phyloP scores from a whole-genome alignment of 495 filamentous ascomycete species.

The Penicillium chermesinum region DNA sequence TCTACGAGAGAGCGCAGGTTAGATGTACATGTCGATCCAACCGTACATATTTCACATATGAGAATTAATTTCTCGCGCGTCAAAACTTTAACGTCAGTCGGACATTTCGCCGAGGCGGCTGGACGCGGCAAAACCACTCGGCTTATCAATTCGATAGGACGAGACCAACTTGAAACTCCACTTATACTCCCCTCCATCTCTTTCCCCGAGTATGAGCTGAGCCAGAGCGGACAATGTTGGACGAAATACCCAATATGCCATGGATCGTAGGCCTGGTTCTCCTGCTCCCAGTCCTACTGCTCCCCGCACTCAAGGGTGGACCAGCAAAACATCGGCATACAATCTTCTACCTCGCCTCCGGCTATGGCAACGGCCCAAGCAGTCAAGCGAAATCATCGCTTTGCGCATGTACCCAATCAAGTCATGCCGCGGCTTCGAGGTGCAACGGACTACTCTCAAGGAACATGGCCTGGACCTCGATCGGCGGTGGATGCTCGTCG shows the following conservation, averaged over 20 bases:
- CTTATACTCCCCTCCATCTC: not conserved
- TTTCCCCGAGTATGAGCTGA: not conserved
- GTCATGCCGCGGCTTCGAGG: slow-evolving; percentile 74
- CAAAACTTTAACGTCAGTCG: not conserved
- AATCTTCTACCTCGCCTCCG: slow-evolving; percentile 6
- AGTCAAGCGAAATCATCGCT: slow-evolving; percentile 32
- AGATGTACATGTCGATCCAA: too few species aligned
- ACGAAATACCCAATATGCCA: slow-evolving; percentile 3
- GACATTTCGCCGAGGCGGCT: slow-evolving; percentile 5
- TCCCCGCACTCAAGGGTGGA: slow-evolving; percentile 12
- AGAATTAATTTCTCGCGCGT: not conserved
- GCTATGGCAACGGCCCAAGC: slow-evolving; percentile 14
- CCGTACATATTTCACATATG: not conserved
- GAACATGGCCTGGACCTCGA: slow-evolving; percentile 76
- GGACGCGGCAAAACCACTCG: slow-evolving; percentile 4
- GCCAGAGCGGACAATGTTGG: slow-evolving; percentile 4
- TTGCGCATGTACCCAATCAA: slow-evolving; percentile 87
- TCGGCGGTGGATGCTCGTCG: slow-evolving; percentile 51
- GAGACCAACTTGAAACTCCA: not conserved
- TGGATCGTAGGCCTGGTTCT: slow-evolving; percentile 13
- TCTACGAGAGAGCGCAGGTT: too few species aligned
- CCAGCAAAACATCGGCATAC: slow-evolving; percentile 2
- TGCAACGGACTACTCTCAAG: slow-evolving; percentile 58
- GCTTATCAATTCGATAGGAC: slow-evolving; percentile 9
- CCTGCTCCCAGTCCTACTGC: slow-evolving; percentile 15